Conservation (phyloP, 805 yeast species). For the Candida manassasensis region DNA sequence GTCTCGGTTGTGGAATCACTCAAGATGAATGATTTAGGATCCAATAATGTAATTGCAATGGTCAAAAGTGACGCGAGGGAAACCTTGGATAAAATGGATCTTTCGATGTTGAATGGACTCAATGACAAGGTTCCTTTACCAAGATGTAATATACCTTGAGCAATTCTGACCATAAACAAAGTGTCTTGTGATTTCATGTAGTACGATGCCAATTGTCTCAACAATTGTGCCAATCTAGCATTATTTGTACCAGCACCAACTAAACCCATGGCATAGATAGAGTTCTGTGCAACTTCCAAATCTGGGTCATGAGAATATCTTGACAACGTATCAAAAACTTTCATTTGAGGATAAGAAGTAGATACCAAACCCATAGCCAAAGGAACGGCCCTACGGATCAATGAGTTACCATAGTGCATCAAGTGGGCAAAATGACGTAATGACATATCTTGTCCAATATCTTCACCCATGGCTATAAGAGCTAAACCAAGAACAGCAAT, state of each 20-base stretch:
- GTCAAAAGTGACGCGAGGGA: conserved; percentile 87
- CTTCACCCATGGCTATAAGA: conserved; percentile 94
- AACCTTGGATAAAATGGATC: conserved; percentile 81
- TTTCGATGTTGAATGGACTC: conserved; percentile 85
- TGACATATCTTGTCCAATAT: conserved; percentile 95
- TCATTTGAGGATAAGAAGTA: conserved; percentile 92
- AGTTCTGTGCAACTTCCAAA: conserved; percentile 87
- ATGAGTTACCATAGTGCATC: conserved; percentile 94
- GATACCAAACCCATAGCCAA: conserved; percentile 96
- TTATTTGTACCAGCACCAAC: conserved; percentile 99
- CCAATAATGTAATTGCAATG: conserved; percentile 75
- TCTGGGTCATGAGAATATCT: conserved; percentile 96
- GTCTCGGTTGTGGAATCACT: conserved; percentile 48
- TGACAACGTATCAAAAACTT: conserved; percentile 92
- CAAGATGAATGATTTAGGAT: conserved; percentile 78
- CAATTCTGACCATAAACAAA: conserved; percentile 85
- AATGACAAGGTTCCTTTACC: conserved; percentile 95
- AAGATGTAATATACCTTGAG: conserved; percentile 90
- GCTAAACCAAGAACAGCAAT: conserved; percentile 95
- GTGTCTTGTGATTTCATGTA: conserved; percentile 88
- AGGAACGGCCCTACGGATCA: conserved; percentile 91
- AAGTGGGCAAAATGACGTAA: conserved; percentile 94
- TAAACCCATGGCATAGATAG: conserved; percentile 94
- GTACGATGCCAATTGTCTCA: conserved; percentile 91
- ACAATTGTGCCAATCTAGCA: conserved; percentile 93